Base-by-base conservation (phyloP, 768 basidiomycete species). In the Dentipellis fragilis region DNA sequence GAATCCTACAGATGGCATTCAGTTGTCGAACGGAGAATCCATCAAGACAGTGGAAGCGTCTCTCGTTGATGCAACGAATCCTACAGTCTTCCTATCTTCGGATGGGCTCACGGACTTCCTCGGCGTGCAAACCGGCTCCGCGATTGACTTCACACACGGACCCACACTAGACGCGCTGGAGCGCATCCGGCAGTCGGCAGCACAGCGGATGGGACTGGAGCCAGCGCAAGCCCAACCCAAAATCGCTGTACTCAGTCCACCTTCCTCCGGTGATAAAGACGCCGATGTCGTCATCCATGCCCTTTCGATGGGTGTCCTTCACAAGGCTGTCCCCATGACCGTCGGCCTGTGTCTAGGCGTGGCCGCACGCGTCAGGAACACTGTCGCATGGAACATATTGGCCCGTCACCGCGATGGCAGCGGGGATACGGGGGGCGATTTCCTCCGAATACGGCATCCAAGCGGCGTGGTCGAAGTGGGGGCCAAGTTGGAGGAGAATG, bases 21-120 rank as follows among this genome's bases (percentile, higher is more conserved):
- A 70, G 21, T 51, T 65, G 29, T 58, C 61, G 29, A 59, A 54
- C 16, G 48, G 50, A 19, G 40, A 50, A 19, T 46, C 29, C 34
- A 9, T 39, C 19, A 29, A 29, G 29, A 29, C 29, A 3, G 57
- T 79, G 52, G 66, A 65, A 42, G 75, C 72, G 1, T 85, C 84
- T 10, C 73, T 84, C 9, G 76, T 89, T 11, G 87, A 89, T 62
- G 85, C 85, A 1, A 84, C 87, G 14, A 88, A 89, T 65, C 87
- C 87, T 0, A 84, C 81, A 6, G 78, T 89, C 14, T 82, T 89
- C 67, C 73, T 87, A 60, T 54, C 67, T 36, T 67, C 72, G 4
- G 57, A 66, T 0, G 77, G 80, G 40, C 71, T 88, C 38, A 59
- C 64, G 19, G 47, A 58, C 6, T 66, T 71, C 37, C 69, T 80